Percentiles rank a stretch among this genome's conserved stretches.
Evolutionary conservation across 148 eudicot species (phyloP).

Genomic region (Spergularia marina): DNA sequence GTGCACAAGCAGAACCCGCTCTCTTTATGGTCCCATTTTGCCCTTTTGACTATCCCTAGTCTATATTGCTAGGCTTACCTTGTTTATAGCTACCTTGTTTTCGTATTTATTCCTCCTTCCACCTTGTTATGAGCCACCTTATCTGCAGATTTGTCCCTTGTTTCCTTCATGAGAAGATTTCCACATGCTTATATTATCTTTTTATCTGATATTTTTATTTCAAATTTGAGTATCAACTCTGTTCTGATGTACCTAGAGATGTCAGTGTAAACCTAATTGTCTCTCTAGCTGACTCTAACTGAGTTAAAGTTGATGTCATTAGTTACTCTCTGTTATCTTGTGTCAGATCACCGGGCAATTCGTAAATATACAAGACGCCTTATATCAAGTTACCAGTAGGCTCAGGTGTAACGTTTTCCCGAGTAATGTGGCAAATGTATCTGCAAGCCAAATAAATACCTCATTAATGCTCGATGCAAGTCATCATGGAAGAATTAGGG

Average conservation of each 20-base stretch:
- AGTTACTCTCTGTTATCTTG: slow-evolving; percentile 9
- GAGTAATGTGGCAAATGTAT: slow-evolving; percentile 26
- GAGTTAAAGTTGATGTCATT: neutral
- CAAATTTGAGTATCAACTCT: neutral
- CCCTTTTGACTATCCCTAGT: no score
- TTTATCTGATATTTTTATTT: neutral
- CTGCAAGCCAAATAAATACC: slow-evolving; percentile 33
- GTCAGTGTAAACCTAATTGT: neutral
- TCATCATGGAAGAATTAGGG: slow-evolving; percentile 34
- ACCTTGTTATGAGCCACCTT: no score
- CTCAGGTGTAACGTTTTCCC: slow-evolving; percentile 50
- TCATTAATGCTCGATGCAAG: slow-evolving; percentile 21
- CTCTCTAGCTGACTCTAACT: neutral
- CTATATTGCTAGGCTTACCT: no score
- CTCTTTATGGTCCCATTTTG: no score
- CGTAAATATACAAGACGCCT: slow-evolving; percentile 66
- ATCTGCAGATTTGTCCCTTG: no score
- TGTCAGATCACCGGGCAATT: slow-evolving; percentile 73
- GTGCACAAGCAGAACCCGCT: no score
- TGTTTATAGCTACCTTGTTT: no score
- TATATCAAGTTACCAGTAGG: slow-evolving; percentile 61
- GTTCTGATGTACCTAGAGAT: neutral
- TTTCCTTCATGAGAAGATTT: neutral
- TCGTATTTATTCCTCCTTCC: no score
- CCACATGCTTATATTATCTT: neutral